phyloP scores from a whole-genome alignment of 305 asterid species.

The Striga hermonthica region DNA sequence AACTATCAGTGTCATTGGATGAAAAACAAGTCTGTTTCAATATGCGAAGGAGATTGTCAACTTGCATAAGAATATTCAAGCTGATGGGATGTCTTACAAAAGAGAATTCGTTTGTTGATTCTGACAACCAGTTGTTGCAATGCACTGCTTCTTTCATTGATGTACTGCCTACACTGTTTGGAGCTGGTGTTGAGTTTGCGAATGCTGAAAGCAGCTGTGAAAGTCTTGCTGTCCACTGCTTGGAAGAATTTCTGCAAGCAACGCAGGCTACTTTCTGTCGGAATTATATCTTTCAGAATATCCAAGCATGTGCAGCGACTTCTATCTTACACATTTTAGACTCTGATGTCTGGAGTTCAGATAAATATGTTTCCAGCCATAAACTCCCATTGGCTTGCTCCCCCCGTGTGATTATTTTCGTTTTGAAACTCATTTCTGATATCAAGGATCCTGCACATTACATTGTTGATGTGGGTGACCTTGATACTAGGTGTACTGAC shows the following conservation, averaged over 20 bases:
- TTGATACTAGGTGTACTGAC: constrained; percentile 32
- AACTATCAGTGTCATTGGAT: constrained; percentile 47
- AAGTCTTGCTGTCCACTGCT: constrained; percentile 58
- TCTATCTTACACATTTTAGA: constrained; percentile 63
- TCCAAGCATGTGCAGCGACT: constrained; percentile 67
- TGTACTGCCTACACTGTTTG: constrained; percentile 58
- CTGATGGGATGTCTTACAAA: constrained; percentile 61
- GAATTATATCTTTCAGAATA: constrained; percentile 58
- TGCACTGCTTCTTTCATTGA: constrained; percentile 65
- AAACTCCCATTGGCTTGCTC: constrained; percentile 76
- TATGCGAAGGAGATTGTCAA: constrained; percentile 65
- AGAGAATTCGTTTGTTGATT: constrained; percentile 51
- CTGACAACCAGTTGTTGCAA: constrained; percentile 59
- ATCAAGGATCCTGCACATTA: constrained; percentile 54
- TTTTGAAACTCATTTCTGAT: constrained; percentile 67
- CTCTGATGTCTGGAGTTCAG: constrained; percentile 58
- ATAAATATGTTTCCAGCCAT: constrained; percentile 46
- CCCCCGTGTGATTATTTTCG: constrained; percentile 70
- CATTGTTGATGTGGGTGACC: constrained; percentile 49
- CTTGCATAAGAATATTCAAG: constrained; percentile 66
- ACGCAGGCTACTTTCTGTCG: constrained; percentile 54
- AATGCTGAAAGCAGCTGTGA: constrained; percentile 72
- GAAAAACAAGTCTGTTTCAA: constrained; percentile 55
- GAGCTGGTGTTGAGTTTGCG: constrained; percentile 59
- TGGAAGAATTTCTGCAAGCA: constrained; percentile 83